phyloP scores from a whole-genome alignment of 2,329 filamentous ascomycete genomes.

The Claviceps humidiphila region DNA sequence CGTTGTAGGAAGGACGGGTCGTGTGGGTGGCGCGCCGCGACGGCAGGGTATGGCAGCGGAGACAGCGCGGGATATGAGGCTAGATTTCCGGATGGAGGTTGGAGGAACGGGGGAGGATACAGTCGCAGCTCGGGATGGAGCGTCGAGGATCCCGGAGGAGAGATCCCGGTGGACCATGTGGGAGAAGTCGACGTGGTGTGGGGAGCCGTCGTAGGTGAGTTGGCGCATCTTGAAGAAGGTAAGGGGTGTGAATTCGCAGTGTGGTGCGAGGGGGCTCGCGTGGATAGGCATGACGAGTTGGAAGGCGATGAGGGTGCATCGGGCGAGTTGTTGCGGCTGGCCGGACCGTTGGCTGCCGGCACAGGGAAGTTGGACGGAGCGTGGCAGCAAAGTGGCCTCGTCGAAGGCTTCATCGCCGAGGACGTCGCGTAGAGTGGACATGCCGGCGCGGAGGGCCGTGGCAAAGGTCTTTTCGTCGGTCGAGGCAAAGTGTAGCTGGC shows the following conservation, averaged over 20 bases:
- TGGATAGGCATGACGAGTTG: slow-evolving; percentile 50
- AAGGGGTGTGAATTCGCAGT: slow-evolving; percentile 46
- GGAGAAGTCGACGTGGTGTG: slow-evolving; percentile 44
- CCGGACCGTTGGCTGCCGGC: slow-evolving; percentile 12
- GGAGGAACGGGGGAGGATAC: too few relatives aligned
- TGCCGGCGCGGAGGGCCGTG: slow-evolving; percentile 28
- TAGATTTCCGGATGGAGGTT: too few relatives aligned
- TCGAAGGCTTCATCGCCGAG: slow-evolving; percentile 32
- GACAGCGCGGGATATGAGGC: too few relatives aligned
- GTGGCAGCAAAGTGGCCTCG: slow-evolving; percentile 30
- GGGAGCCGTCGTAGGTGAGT: slow-evolving; percentile 35
- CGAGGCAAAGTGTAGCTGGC: slow-evolving; percentile 21
- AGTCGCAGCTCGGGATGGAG: slow-evolving; percentile 3
- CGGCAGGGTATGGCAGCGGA: neutral
- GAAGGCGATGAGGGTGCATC: slow-evolving; percentile 36
- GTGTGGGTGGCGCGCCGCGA: too few relatives aligned
- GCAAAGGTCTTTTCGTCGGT: slow-evolving; percentile 31
- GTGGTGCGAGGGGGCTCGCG: slow-evolving; percentile 33
- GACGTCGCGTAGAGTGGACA: slow-evolving; percentile 26
- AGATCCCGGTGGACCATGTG: slow-evolving; percentile 47
- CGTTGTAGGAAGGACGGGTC: too few relatives aligned
- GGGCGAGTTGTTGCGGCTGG: slow-evolving; percentile 1
- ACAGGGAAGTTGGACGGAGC: slow-evolving; percentile 27
- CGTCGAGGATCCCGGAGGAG: slow-evolving; percentile 22
- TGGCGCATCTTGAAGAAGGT: slow-evolving; percentile 55